Base-by-base conservation (phyloP, 73 alveolate species). In the Tetrahymena borealis region DNA sequence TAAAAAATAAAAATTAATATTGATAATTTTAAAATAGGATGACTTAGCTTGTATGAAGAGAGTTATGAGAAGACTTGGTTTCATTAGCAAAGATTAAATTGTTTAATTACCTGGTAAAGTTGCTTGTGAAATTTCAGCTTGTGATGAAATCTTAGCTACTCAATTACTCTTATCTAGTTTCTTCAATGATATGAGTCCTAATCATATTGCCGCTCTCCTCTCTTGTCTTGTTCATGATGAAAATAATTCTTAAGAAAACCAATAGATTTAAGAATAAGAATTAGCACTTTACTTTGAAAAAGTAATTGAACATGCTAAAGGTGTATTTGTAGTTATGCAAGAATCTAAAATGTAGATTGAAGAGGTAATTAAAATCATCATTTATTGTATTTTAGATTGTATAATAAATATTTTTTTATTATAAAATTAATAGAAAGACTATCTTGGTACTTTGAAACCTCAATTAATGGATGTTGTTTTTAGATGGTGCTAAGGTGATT, bases 41-140 rank as follows among this genome's bases (percentile, higher is more conserved):
- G 99, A 99, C 93, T 97, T 99, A 60, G 98, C 96, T 28, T 96
- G 98, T 78, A 99, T 99, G 99, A 98, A 98, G 94, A 97, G 99
- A 93, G 99, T 99, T 38, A 92, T 99, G 96, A 94, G 99, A 91
- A 97, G 99, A 95, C 95, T 99, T 90, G 99, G 98, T 90, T 96
- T 96, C 95, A 90, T 96, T 91, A 98, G 97, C 91, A 96, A 96
- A 90, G 98, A 98, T 78, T 98, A 98, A 41, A 98, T 97, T 78
- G 98, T 98, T 41, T 96, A 98, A 40, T 96, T 98, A 60, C 99
- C 98, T 94, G 99, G 99, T 12, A 98, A 99, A 92, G 99, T 99
- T 24, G 99, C 99, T 9, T 99, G 99, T 91, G 98, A 97, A 93
- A 96, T 99, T 40, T 97, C 99, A 28, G 99, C 99, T 1, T 96